Conservation (phyloP, 352 stramenopile species). For the Globisporangium sylvaticum region DNA sequence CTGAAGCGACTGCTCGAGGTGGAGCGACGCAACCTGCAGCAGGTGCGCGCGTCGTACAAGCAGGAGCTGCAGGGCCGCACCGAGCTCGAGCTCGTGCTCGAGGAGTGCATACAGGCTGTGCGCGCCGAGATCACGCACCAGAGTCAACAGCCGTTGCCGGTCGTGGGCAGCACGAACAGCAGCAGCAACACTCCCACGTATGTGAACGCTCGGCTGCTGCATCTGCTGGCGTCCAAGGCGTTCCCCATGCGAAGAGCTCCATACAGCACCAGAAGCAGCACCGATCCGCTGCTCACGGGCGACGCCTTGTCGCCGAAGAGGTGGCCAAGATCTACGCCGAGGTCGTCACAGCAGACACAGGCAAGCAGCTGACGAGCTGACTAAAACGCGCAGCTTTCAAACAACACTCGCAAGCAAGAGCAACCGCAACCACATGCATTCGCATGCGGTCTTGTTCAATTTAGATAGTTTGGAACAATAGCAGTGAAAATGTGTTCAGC, state of each 20-base stretch:
- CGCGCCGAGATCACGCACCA: slow-evolving; percentile 46
- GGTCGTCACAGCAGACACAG: neutral
- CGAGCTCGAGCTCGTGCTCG: slow-evolving; percentile 79
- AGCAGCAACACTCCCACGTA: slow-evolving; percentile 11
- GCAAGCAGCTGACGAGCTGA: neutral
- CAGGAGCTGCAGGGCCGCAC: slow-evolving; percentile 69
- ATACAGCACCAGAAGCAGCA: slow-evolving; percentile 21
- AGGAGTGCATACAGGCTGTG: slow-evolving; percentile 83
- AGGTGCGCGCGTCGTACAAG: slow-evolving; percentile 73
- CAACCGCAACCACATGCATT: too few relatives aligned
- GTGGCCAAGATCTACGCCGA: slow-evolving; percentile 31
- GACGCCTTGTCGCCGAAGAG: slow-evolving; percentile 44
- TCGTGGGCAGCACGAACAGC: slow-evolving; percentile 14
- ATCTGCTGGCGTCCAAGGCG: slow-evolving; percentile 69
- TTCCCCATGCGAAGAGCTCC: slow-evolving; percentile 35
- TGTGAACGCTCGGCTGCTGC: slow-evolving; percentile 35
- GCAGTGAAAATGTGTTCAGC: neutral
- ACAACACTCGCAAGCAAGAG: too few relatives aligned
- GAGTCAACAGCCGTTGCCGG: slow-evolving; percentile 23
- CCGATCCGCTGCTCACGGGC: slow-evolving; percentile 37
- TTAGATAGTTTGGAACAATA: neutral
- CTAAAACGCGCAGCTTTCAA: too few relatives aligned
- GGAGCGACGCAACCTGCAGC: slow-evolving; percentile 73
- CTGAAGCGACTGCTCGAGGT: slow-evolving; percentile 87
- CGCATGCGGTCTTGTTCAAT: too few relatives aligned